These are phyloP conservation scores for Lactarius deliciosus DNA, from an alignment of 768 basidiomycete species.

Conservation along the genomic window DNA sequence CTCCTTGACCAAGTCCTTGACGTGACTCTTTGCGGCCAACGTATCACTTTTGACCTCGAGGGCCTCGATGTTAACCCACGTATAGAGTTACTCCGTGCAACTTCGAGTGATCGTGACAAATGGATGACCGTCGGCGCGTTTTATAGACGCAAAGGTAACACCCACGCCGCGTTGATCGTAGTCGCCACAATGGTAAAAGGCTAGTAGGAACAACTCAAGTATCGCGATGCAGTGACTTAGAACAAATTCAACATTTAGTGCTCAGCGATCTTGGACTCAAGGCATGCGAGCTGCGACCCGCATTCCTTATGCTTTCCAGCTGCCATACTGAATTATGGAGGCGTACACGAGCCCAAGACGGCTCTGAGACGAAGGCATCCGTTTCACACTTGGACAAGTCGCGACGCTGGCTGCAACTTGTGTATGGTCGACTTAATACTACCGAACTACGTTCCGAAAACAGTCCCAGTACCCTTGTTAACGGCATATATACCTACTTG, in stretches of 20 bases:
- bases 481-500: too few relatives aligned
- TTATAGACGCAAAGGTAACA: slow-evolving; percentile 51
- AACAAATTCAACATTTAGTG: slow-evolving; percentile 35
- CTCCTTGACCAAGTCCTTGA: too few relatives aligned
- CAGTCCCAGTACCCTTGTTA: slow-evolving; percentile 6
- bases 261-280: slow-evolving; percentile 41
- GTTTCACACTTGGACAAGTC: slow-evolving; percentile 43
- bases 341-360: slow-evolving; percentile 31
- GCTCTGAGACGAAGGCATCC: slow-evolving; percentile 33
- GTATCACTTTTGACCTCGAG: slow-evolving; percentile 41
- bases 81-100: slow-evolving; percentile 46
- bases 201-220: slow-evolving; percentile 29
- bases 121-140: slow-evolving; percentile 57
- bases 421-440: slow-evolving; percentile 43
- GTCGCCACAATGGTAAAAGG: slow-evolving; percentile 50
- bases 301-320: slow-evolving; percentile 52
- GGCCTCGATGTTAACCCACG: slow-evolving; percentile 45
- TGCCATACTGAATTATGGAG: slow-evolving; percentile 52
- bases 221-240: not conserved
- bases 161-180: slow-evolving; percentile 46
- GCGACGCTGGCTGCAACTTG: slow-evolving; percentile 47
- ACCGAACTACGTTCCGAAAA: slow-evolving; percentile 16
- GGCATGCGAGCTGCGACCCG: slow-evolving; percentile 46
- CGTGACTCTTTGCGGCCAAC: slow-evolving; percentile 24
- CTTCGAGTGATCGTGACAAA: slow-evolving; percentile 48